Evolutionary conservation across 179 eudicot genomes (phyloP).

Genomic region (Kewa caespitosa): DNA sequence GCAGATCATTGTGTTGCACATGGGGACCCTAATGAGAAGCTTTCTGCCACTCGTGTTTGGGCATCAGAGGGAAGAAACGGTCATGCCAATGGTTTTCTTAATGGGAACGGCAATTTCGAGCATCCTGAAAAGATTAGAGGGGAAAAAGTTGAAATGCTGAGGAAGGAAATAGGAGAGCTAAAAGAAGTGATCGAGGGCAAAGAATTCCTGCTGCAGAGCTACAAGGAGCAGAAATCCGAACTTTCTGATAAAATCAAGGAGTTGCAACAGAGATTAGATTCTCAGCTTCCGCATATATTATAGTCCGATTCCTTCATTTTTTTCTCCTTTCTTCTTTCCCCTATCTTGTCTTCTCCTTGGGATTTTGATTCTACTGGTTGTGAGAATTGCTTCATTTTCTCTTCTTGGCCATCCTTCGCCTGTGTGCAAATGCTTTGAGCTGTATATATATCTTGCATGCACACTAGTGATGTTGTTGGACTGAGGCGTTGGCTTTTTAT

Average conservation of each 20-base stretch:
- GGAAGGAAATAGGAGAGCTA: slow-evolving; percentile 70
- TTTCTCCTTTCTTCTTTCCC: neutral
- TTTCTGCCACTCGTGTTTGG: slow-evolving; percentile 36
- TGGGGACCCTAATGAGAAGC: slow-evolving; percentile 43
- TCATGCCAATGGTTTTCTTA: slow-evolving; percentile 51
- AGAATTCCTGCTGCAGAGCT: slow-evolving; percentile 71
- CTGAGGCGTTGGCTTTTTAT: slow-evolving; percentile 2
- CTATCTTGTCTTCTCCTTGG: slow-evolving; percentile 11
- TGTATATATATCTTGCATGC: slow-evolving; percentile 32
- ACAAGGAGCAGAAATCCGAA: slow-evolving; percentile 87
- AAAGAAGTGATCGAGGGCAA: slow-evolving; percentile 84
- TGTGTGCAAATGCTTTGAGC: slow-evolving; percentile 27
- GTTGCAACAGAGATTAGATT: slow-evolving; percentile 83
- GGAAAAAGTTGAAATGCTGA: slow-evolving; percentile 69
- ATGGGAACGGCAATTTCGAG: slow-evolving; percentile 43
- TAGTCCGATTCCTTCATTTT: slow-evolving; percentile 33
- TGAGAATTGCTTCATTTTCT: slow-evolving; percentile 13
- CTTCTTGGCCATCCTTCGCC: slow-evolving; percentile 15
- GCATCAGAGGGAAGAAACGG: slow-evolving; percentile 57
- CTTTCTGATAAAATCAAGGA: slow-evolving; percentile 78
- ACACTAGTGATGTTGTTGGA: slow-evolving; percentile 16
- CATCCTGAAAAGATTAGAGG: slow-evolving; percentile 42
- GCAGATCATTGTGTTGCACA: slow-evolving; percentile 82
- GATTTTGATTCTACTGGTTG: slow-evolving; percentile 21
- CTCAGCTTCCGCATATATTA: slow-evolving; percentile 84